These are phyloP conservation scores for Coemansia umbellata DNA, from an alignment of 192 early-diverging fungal genomes.

Conservation along the genomic window DNA sequence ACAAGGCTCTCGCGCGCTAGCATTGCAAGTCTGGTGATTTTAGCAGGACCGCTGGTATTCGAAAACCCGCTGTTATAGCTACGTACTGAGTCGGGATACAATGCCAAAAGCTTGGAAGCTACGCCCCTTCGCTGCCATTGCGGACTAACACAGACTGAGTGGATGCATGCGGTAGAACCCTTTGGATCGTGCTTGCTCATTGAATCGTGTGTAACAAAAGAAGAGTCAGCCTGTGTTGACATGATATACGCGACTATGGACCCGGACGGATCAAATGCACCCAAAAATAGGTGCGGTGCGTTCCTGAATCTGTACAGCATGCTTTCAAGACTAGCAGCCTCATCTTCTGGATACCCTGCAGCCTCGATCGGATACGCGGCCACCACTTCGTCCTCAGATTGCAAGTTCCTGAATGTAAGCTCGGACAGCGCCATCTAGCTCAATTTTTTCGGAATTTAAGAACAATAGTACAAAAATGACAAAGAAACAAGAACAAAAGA, in stretches of 20 bases:
- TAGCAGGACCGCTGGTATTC: background rate
- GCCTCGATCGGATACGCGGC: constrained; percentile 17
- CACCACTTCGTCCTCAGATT: constrained; percentile 12
- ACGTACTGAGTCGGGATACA: constrained; percentile 48
- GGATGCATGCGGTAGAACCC: constrained; percentile 62
- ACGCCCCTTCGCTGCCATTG: constrained; percentile 55
- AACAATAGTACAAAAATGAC: background rate
- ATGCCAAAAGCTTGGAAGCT: constrained; percentile 49
- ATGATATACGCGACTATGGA: constrained; percentile 59
- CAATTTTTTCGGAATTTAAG: background rate
- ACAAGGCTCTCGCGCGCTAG: constrained; percentile 56
- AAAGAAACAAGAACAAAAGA: background rate
- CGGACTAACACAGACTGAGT: constrained; percentile 60
- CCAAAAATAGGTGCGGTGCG: constrained; percentile 39
- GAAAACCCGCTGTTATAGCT: constrained; percentile 13
- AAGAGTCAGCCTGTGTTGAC: constrained; percentile 47
- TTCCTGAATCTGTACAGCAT: constrained; percentile 30
- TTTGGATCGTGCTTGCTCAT: constrained; percentile 60
- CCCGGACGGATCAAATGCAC: constrained; percentile 15
- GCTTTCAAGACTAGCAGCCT: constrained; percentile 29
- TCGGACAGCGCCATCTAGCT: background rate
- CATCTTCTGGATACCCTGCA: constrained; percentile 22
- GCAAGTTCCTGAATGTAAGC: constrained; percentile 11
- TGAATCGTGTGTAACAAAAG: constrained; percentile 58
- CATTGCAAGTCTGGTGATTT: constrained; percentile 52